Evolutionary conservation across 805 yeast genomes (phyloP).

Genomic region (Lipomyces orientalis): DNA sequence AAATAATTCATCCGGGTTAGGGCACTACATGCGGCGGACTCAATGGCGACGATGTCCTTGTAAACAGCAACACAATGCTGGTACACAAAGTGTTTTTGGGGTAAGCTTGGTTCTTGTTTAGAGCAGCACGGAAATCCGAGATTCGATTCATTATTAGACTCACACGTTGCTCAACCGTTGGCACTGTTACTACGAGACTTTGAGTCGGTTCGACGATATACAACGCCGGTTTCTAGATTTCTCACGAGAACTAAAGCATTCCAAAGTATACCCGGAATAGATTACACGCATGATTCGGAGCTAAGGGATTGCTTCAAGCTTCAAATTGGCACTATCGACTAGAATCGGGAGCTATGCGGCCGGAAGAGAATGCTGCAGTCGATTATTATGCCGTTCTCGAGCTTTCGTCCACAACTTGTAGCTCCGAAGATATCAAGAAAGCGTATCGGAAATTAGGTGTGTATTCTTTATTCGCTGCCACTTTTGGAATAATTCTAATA

Average conservation of each 20-base stretch:
- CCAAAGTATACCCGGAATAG: not conserved
- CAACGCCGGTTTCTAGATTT: not conserved
- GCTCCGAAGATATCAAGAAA: conserved; percentile 43
- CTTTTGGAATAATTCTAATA: not conserved
- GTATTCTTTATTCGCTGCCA: not conserved
- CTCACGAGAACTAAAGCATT: no score
- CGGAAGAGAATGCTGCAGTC: conserved; percentile 28
- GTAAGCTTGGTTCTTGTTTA: no score
- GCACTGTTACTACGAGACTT: not conserved
- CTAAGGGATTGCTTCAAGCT: not conserved
- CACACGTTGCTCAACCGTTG: not conserved
- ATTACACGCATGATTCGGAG: not conserved
- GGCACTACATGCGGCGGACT: no score
- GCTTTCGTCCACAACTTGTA: conserved; percentile 35
- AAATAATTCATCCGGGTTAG: no score
- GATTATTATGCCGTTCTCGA: conserved; percentile 46
- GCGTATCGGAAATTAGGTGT: conserved; percentile 52
- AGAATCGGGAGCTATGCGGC: conserved; percentile 14
- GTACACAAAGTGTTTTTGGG: no score
- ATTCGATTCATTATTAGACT: not conserved
- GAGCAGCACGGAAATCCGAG: not conserved
- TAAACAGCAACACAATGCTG: no score
- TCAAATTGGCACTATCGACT: not conserved
- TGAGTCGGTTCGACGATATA: not conserved
- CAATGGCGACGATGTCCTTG: no score